Evolutionary conservation across 805 yeast species (phyloP), one percentile per base, ranked within the genome.

Genomic region (Zygoascus biomembranicola): DNA sequence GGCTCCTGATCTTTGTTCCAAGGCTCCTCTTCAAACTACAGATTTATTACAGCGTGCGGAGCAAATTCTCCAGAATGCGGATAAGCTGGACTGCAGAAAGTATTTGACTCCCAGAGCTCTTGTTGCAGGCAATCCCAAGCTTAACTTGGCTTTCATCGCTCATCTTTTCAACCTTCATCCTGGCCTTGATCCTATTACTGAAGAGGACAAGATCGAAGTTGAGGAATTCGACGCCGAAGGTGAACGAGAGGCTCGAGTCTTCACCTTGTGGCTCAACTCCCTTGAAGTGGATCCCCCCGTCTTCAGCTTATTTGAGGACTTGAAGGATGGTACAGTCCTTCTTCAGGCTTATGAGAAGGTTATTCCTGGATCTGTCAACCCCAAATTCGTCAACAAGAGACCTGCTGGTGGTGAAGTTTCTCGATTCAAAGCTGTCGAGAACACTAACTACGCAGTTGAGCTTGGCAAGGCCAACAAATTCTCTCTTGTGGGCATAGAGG

Each of bases 221-320:
- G 99, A 94, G 74, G 98, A 89, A 61, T 94, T 94, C 65, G 99
- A 94, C 68, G 99, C 99, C 26, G 99, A 94, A 73, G 99, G 99
- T 58, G 99, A 94, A 73, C 87, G 99, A 73, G 99, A 94, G 74
- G 99, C 99, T 2, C 81, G 99, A 70, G 99, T 94, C 11, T 94
- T 94, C 73, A 94, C 99, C 5, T 74, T 94, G 65, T 94, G 99
- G 99, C 80, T 94, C 66, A 94, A 94, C 72, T 89, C 97, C 1
- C 78, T 94, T 63, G 98, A 94, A 61, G 98, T 94, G 14, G 94
- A 90, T 58, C 97, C 98, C 28, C 87, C 97, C 26, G 92, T 94
- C 55, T 89, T 89, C 50, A 82, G 86, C 14, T 74, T 94, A 61
- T 94, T 94, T 63, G 97, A 92, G 71, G 98, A 94, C 67, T 78